phyloP scores from a whole-genome alignment of 331 rosid genomes.

The Pyracantha coccinea region DNA sequence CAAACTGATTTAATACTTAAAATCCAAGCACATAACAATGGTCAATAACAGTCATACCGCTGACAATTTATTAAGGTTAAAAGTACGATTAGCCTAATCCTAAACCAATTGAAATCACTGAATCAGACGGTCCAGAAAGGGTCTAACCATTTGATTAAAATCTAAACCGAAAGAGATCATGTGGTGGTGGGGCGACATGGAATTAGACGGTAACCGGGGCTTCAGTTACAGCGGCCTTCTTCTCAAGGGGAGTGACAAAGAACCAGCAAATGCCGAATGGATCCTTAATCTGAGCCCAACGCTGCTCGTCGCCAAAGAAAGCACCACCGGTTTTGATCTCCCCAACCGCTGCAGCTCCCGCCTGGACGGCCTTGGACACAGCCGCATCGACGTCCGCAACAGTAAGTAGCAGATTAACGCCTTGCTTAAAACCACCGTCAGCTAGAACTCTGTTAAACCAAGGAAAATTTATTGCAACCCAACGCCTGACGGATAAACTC shows the following conservation, averaged over 20 bases:
- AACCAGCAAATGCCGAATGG: constrained; percentile 66
- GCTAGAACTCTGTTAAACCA: no score
- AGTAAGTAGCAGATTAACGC: no score
- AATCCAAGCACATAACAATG: neutral
- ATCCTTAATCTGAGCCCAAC: constrained; percentile 56
- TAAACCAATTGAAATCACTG: neutral
- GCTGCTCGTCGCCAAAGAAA: constrained; percentile 37
- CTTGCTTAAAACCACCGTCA: no score
- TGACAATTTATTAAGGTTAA: neutral
- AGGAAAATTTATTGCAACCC: no score
- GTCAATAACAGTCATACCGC: neutral
- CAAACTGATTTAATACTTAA: neutral
- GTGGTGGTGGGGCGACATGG: neutral
- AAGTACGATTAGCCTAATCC: constrained; percentile 5
- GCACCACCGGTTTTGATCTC: constrained; percentile 35
- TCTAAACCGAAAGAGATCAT: no score
- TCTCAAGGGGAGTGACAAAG: constrained; percentile 17
- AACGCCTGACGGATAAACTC: no score
- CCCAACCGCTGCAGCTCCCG: constrained; percentile 11
- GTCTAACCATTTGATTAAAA: neutral
- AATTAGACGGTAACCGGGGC: neutral
- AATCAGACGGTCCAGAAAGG: neutral
- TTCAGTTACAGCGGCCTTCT: constrained; percentile 11
- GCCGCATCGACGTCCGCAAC: constrained; percentile 41
- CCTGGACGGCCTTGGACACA: constrained; percentile 36